Conservation (phyloP, 768 basidiomycete species). For the Suillus placidus region DNA sequence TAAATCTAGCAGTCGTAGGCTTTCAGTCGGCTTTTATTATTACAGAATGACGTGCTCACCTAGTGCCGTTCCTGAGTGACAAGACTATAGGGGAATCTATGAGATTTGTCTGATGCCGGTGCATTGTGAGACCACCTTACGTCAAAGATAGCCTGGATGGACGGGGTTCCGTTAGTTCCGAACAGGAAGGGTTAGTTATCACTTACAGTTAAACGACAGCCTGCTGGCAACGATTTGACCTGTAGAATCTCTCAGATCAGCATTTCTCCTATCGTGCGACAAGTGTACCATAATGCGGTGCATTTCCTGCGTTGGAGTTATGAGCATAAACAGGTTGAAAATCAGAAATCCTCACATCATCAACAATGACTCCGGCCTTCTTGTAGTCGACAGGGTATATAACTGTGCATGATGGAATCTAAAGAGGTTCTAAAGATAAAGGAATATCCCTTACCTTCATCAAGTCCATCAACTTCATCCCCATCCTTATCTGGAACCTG, state of each 20-base stretch:
- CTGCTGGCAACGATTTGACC: slow-evolving; percentile 59
- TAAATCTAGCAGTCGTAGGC: slow-evolving; percentile 19
- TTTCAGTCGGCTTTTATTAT: background rate
- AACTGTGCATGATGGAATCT: slow-evolving; percentile 42
- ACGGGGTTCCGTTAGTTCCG: background rate
- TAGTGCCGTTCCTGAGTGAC: slow-evolving; percentile 54
- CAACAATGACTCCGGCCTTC: slow-evolving; percentile 74
- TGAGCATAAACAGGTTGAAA: slow-evolving; percentile 4
- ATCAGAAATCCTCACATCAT: slow-evolving; percentile 54
- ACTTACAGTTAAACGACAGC: slow-evolving; percentile 64
- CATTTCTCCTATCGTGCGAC: background rate
- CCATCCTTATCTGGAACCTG: slow-evolving; percentile 79
- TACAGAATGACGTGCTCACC: slow-evolving; percentile 26
- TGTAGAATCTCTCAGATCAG: slow-evolving; percentile 14
- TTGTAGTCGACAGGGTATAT: slow-evolving; percentile 92
- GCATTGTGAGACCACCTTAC: slow-evolving; percentile 33
- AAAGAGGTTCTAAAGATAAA: background rate
- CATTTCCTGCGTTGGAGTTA: slow-evolving; percentile 34
- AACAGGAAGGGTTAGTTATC: background rate
- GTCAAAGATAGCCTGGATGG: slow-evolving; percentile 46
- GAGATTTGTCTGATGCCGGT: slow-evolving; percentile 1
- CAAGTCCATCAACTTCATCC: slow-evolving; percentile 78
- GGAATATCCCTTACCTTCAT: slow-evolving; percentile 57
- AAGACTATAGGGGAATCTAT: slow-evolving; percentile 34
- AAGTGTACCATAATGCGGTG: slow-evolving; percentile 44